A percentile compares a stretch with the other conserved stretches of the same genome.
phyloP scores from a whole-genome alignment of 176 grass and related monocot species.

The Ampelocalamus luodianensis region DNA sequence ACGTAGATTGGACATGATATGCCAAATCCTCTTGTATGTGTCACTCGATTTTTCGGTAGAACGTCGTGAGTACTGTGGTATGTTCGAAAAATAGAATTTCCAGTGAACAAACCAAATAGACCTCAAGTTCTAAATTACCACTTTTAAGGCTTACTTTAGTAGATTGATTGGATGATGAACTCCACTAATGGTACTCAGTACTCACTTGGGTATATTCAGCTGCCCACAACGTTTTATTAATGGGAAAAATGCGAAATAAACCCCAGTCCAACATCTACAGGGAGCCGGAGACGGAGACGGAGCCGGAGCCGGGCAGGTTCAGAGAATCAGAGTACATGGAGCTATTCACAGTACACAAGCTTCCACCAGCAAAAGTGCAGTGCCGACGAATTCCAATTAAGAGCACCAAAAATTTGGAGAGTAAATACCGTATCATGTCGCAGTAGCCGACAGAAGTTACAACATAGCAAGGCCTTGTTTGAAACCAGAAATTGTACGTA shows the following conservation, averaged over 20 bases:
- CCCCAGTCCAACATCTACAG: not conserved
- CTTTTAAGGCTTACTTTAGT: not conserved
- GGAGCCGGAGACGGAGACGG: too few species aligned
- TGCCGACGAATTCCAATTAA: not conserved
- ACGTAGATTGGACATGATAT: not conserved
- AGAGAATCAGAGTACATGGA: slow-evolving; percentile 8
- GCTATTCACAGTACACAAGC: not conserved
- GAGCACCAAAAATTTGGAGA: not conserved
- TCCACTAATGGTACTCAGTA: not conserved
- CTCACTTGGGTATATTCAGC: too few species aligned
- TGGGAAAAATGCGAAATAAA: not conserved
- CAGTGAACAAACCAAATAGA: not conserved
- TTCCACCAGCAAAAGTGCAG: not conserved
- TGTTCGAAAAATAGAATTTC: not conserved
- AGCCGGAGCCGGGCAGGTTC: slow-evolving; percentile 1
- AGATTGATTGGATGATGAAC: not conserved
- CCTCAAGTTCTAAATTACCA: not conserved
- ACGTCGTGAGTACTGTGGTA: too few species aligned
- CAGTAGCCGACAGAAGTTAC: not conserved
- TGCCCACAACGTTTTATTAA: too few species aligned
- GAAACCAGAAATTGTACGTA: not conserved
- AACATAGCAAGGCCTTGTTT: not conserved
- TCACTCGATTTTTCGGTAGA: not conserved
- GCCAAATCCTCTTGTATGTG: not conserved
- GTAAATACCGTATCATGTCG: not conserved